phyloP scores from a whole-genome alignment of 169 alveolate species.

The Cyclospora cayetanensis region DNA sequence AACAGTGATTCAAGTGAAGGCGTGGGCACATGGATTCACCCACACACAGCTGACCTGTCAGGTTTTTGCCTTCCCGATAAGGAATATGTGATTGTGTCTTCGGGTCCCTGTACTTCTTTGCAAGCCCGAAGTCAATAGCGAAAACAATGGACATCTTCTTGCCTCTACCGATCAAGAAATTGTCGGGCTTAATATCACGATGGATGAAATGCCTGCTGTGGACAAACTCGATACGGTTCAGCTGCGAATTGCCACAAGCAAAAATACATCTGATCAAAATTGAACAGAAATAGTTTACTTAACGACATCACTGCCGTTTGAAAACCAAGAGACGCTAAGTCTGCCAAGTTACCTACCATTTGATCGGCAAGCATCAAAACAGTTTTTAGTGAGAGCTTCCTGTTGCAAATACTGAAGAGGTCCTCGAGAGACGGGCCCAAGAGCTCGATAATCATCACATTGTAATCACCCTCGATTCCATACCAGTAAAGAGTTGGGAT shows the following conservation, averaged over 20 bases:
- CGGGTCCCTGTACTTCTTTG: constrained; percentile 96
- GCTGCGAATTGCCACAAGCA: constrained; percentile 72
- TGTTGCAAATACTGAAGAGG: constrained; percentile 92
- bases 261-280: neutral
- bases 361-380: constrained; percentile 85
- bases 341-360: constrained; percentile 75
- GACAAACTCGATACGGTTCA: constrained; percentile 93
- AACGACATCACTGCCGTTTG: neutral
- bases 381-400: constrained; percentile 93
- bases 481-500: constrained; percentile 98
- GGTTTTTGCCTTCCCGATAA: constrained; percentile 96
- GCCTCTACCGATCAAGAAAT: constrained; percentile 92
- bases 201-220: constrained; percentile 96
- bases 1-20: too few relatives aligned
- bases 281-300: neutral
- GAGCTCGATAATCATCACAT: constrained; percentile 96
- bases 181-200: constrained; percentile 98
- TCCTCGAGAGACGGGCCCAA: constrained; percentile 98
- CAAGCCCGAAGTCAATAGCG: constrained; percentile 96
- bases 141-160: constrained; percentile 88
- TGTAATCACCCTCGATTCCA: constrained; percentile 99
- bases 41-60: constrained; percentile 89
- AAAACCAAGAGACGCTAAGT: neutral
- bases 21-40: neutral
- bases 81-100: constrained; percentile 97